A percentile compares a stretch with the other conserved stretches of the same genome.
These are phyloP conservation scores for Morella rubra DNA, from an alignment of 306 rosid species.

Conservation along the genomic window DNA sequence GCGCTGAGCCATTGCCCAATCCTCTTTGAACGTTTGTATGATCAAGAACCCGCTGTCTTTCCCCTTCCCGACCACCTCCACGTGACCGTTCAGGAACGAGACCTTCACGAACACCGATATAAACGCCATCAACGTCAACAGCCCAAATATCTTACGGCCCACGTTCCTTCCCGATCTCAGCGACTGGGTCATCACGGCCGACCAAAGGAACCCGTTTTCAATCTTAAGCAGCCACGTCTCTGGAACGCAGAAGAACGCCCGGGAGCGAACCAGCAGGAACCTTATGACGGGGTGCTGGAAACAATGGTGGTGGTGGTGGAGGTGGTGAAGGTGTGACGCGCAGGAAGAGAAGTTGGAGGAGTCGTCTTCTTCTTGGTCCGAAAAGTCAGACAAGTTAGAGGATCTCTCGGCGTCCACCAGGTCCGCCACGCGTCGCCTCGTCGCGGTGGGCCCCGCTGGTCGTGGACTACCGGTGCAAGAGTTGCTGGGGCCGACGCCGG, in stretches of 20 bases:
- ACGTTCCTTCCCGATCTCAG: constrained; percentile 46
- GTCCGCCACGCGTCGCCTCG: constrained; percentile 62
- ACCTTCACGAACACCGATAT: constrained; percentile 61
- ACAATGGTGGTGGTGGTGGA: constrained; percentile 28
- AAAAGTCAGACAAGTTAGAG: constrained; percentile 38
- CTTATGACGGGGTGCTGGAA: constrained; percentile 43
- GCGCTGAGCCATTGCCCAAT: constrained; percentile 66
- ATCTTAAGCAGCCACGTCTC: constrained; percentile 43
- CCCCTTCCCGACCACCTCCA: constrained; percentile 48
- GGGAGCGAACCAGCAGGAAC: constrained; percentile 49
- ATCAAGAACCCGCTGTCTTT: constrained; percentile 59
- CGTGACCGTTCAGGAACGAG: constrained; percentile 41
- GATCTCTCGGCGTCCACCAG: constrained; percentile 35
- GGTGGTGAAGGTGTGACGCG: constrained; percentile 36
- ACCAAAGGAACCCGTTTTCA: constrained; percentile 44
- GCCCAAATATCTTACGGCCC: constrained; percentile 57
- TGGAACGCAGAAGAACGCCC: constrained; percentile 47
- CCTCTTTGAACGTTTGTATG: constrained; percentile 58
- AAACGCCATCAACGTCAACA: constrained; percentile 50
- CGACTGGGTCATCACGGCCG: constrained; percentile 39
- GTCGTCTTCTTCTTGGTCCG: constrained; percentile 42
- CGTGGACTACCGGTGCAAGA: constrained; percentile 57
- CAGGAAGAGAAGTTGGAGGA: constrained; percentile 20
- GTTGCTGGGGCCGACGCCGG: constrained; percentile 40
- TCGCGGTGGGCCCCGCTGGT: constrained; percentile 49